phyloP scores from a whole-genome alignment of 1,139 yeast species.

The Protomyces macrosporus region DNA sequence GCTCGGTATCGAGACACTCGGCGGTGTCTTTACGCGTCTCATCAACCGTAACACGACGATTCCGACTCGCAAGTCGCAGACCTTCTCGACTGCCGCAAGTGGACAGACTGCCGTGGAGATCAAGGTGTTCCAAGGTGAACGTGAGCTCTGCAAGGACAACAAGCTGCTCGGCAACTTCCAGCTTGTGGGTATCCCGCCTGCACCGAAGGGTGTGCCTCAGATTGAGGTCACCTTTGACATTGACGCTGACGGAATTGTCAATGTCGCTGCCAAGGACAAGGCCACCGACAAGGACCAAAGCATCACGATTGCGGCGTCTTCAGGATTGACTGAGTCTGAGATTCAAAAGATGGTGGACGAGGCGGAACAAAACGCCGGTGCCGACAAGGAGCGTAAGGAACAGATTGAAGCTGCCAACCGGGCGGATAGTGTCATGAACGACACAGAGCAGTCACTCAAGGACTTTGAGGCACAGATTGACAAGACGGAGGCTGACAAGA shows the following conservation, averaged over 20 bases:
- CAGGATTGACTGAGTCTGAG: constrained; percentile 93
- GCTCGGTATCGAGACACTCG: constrained; percentile 96
- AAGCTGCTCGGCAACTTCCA: constrained; percentile 96
- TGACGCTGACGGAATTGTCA: constrained; percentile 98
- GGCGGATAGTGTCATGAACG: constrained; percentile 94
- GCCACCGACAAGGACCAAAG: constrained; percentile 98
- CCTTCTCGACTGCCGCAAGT: constrained; percentile 97
- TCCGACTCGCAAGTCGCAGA: constrained; percentile 95
- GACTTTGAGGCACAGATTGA: constrained; percentile 93
- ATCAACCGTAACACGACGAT: constrained; percentile 97
- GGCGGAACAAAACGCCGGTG: constrained; percentile 95
- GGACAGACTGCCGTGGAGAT: constrained; percentile 99
- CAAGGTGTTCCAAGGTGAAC: constrained; percentile 99
- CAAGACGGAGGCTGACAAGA: constrained; percentile 78
- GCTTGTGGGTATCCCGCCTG: constrained; percentile 92
- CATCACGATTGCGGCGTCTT: constrained; percentile 97
- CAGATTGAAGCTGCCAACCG: constrained; percentile 93
- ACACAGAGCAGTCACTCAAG: constrained; percentile 87
- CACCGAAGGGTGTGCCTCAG: constrained; percentile 99
- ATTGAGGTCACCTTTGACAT: constrained; percentile 96
- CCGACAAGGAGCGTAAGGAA: constrained; percentile 92
- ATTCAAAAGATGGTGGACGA: constrained; percentile 98
- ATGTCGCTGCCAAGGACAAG: constrained; percentile 97
- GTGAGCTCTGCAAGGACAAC: constrained; percentile 98
- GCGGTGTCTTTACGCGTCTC: constrained; percentile 97